These are phyloP conservation scores for Chalciporus sp. DNA, from an alignment of 1,284 basidiomycete species.

Conservation along the genomic window DNA sequence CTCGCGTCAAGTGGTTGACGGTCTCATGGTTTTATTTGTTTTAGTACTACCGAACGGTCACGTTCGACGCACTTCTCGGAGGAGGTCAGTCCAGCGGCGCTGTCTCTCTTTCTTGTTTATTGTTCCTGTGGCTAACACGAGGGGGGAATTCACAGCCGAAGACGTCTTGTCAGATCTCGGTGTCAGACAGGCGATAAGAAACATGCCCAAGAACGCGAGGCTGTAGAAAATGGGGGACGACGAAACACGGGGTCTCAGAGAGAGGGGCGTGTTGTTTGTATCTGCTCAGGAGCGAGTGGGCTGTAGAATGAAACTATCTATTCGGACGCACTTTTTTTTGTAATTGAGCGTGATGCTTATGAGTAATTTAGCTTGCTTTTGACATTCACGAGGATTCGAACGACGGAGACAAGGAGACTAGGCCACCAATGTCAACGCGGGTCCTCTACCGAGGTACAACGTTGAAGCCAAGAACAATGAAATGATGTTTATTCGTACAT, in stretches of 20 bases:
- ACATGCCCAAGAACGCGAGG: conserved; percentile 54
- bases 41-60: conserved; percentile 56
- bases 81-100: conserved; percentile 39
- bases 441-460: no score
- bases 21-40: not conserved
- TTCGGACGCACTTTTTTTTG: not conserved
- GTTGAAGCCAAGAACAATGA: no score
- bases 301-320: not conserved
- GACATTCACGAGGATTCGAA: no score
- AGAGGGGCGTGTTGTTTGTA: not conserved
- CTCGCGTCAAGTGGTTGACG: not conserved
- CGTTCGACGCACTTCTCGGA: conserved; percentile 55
- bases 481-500: no score
- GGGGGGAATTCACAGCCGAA: conserved; percentile 42
- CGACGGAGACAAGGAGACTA: no score
- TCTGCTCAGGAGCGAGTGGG: no score
- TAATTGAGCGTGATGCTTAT: not conserved
- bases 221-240: conserved; percentile 33
- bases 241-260: no score
- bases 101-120: not conserved
- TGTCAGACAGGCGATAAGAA: conserved; percentile 66
- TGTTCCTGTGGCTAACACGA: conserved; percentile 2
- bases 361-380: no score
- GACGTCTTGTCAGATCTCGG: conserved; percentile 67
- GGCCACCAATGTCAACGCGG: no score